phyloP scores from a whole-genome alignment of 169 alveolate genomes.

The Cryptosporidium viatorum region DNA sequence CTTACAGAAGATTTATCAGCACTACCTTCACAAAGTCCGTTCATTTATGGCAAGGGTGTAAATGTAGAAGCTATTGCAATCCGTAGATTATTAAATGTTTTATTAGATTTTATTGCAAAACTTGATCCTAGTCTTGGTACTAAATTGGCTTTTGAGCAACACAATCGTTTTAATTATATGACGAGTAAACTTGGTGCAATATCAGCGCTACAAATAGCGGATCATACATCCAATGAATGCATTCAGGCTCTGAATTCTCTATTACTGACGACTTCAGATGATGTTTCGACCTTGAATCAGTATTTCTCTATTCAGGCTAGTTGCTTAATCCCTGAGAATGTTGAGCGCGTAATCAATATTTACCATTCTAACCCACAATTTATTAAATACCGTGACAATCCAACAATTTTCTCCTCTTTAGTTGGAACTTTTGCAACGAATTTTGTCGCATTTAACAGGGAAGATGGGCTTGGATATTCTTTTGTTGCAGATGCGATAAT shows the following conservation, averaged over 20 bases:
- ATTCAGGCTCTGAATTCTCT: conserved; percentile 36
- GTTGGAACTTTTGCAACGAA: conserved; percentile 84
- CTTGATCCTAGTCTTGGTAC: conserved; percentile 29
- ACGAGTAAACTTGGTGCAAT: conserved; percentile 64
- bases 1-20: conserved; percentile 28
- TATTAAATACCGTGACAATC: conserved; percentile 27
- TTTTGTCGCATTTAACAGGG: conserved; percentile 81
- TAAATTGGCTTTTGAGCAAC: conserved; percentile 45
- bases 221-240: conserved; percentile 36
- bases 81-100: conserved; percentile 48
- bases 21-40: conserved; percentile 61
- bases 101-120: conserved; percentile 31
- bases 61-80: conserved; percentile 61
- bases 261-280: conserved; percentile 11
- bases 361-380: conserved; percentile 57
- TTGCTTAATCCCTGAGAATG: conserved; percentile 42
- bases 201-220: conserved; percentile 28
- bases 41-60: conserved; percentile 40
- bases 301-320: conserved; percentile 39
- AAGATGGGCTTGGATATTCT: conserved; percentile 86
- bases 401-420: conserved; percentile 38
- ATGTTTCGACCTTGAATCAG: conserved; percentile 28
- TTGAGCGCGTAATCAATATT: conserved; percentile 25
- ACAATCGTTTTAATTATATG: conserved; percentile 23
- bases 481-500: conserved; percentile 85